Percentiles rank a stretch among this genome's conserved stretches.
These are phyloP conservation scores for Melanopsichium pennsylvanicum DNA, from an alignment of 1,284 basidiomycete species.

Conservation along the genomic window DNA sequence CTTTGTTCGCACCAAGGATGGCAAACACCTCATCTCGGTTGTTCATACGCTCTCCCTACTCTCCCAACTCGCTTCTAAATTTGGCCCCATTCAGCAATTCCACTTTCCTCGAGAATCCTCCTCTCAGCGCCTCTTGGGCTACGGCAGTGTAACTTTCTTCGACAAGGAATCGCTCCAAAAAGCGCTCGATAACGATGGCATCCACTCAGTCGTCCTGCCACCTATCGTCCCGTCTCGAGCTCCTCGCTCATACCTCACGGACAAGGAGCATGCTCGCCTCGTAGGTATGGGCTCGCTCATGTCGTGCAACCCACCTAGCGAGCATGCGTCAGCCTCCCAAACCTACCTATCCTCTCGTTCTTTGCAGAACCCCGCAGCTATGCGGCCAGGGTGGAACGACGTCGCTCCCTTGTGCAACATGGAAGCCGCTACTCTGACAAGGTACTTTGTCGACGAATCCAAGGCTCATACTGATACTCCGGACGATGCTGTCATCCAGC, in stretches of 20 bases:
- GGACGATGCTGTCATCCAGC: constrained; percentile 29
- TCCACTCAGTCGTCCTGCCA: constrained; percentile 27
- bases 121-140: constrained; percentile 26
- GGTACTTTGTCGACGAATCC: constrained; percentile 32
- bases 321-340: constrained; percentile 6
- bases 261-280: constrained; percentile 21
- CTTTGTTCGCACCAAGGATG: constrained; percentile 34
- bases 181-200: constrained; percentile 31
- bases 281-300: constrained; percentile 20
- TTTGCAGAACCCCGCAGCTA: constrained; percentile 27
- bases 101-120: constrained; percentile 41
- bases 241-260: constrained; percentile 32
- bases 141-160: constrained; percentile 39
- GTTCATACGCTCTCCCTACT: constrained; percentile 39
- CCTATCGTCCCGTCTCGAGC: constrained; percentile 32
- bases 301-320: constrained; percentile 20
- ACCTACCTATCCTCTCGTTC: constrained; percentile 18
- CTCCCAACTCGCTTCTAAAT: constrained; percentile 28
- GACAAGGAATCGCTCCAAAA: constrained; percentile 24
- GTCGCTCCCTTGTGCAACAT: constrained; percentile 28
- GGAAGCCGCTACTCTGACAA: constrained; percentile 7
- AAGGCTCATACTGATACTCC: constrained; percentile 18
- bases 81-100: constrained; percentile 38
- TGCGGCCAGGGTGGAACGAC: constrained; percentile 46
- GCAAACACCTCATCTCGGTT: constrained; percentile 44